Evolutionary conservation across 1,139 yeast species (phyloP).

Genomic region (Pichia cactophila): DNA sequence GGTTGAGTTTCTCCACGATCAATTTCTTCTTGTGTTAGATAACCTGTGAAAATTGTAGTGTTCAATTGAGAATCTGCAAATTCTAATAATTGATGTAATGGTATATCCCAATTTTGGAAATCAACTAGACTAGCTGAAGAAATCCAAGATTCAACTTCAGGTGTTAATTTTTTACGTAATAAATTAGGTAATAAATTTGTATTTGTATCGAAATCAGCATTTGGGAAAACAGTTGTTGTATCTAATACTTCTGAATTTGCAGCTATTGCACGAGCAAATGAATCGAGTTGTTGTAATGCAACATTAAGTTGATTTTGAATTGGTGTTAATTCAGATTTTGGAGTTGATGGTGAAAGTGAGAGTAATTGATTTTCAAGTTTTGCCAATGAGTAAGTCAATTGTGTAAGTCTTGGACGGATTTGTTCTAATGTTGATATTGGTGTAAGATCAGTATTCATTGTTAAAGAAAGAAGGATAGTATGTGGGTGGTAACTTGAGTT

Average conservation of each 20-base stretch:
- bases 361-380: slow-evolving; percentile 29
- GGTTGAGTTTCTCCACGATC: neutral
- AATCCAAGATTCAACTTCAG: slow-evolving; percentile 88
- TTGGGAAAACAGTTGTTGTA: slow-evolving; percentile 71
- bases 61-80: neutral
- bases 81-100: neutral
- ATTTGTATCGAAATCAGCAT: slow-evolving; percentile 75
- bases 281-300: slow-evolving; percentile 68
- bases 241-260: slow-evolving; percentile 52
- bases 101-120: neutral
- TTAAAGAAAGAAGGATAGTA: no score
- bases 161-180: slow-evolving; percentile 76
- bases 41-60: neutral
- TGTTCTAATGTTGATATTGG: slow-evolving; percentile 36
- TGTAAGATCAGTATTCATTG: neutral
- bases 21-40: neutral
- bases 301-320: slow-evolving; percentile 80
- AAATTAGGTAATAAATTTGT: slow-evolving; percentile 76
- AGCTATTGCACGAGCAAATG: slow-evolving; percentile 62
- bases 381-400: slow-evolving; percentile 39
- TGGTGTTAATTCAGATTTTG: slow-evolving; percentile 27
- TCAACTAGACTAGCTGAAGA: slow-evolving; percentile 35
- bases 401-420: slow-evolving; percentile 51
- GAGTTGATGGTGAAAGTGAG: slow-evolving; percentile 8
- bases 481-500: no score